Base-by-base conservation (phyloP, 106 monocot species). In the Dendrobium nobile region DNA sequence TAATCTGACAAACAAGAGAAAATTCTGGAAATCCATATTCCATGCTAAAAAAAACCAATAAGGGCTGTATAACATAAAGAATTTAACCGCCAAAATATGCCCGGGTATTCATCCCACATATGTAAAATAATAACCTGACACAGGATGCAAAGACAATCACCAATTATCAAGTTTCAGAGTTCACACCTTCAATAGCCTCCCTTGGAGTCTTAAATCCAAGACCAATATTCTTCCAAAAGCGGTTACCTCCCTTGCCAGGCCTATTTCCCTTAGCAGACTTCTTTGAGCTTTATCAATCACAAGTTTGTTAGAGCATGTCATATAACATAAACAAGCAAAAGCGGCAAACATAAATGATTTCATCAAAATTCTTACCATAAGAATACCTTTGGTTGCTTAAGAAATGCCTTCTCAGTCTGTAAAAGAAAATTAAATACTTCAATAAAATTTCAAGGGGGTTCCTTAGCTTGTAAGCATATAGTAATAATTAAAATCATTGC, bases 331-430 rank as follows among this genome's bases (percentile, higher is more conserved):
- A 13, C 1, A 77, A 51, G 11, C 42, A 10, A 72, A 41, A 2
- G n/a, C n/a, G 41, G 3, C 37, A 3, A 37, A 37, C 37, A 37
- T 37, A 68, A 55, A 22, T 70, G 70, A 37, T 37, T 40, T 0
- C 40, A 70, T 7, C 11, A 9, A 42, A 4, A 19, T 41, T 27
- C 45, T 78, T 85, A 90, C 90, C 90, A 59, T 48, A 87, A 80
- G 61, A 90, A 90, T 19, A 90, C 90, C 75, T 85, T 90, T 7
- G 90, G 87, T 72, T 90, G 90, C 83, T 90, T 90, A 58, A 90
- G 75, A 47, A 87, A 90, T 11, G 87, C 90, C 80, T 82, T 90
- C 85, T 90, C 90, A 8, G 90, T 90, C 90, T 90, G 86, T 78
- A 81, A 9, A 76, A 76, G 37, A 37, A 37, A 37, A 37, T 37